Conservation (phyloP, 2,329 filamentous ascomycete species). For the Cladosporium oxysporum region DNA sequence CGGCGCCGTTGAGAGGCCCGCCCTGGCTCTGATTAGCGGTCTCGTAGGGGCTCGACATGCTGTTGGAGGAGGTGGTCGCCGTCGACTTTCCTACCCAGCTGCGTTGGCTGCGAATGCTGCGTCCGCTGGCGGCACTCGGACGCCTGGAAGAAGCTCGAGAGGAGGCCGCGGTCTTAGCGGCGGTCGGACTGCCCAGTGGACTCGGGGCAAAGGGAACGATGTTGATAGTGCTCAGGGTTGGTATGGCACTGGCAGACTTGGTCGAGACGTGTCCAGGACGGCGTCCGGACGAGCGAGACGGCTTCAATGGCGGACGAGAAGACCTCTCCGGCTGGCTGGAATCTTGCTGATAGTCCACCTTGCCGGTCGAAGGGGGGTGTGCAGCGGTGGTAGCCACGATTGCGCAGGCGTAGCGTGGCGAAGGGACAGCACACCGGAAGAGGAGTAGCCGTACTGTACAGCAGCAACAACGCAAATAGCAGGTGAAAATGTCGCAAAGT, state of each 20-base stretch:
- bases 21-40: slow-evolving; percentile 49
- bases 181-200: slow-evolving; percentile 21
- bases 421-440: not conserved
- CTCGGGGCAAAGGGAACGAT: slow-evolving; percentile 21
- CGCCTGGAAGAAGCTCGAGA: slow-evolving; percentile 25
- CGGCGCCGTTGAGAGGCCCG: slow-evolving; percentile 39
- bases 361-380: slow-evolving; percentile 12
- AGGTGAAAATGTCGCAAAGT: slow-evolving; percentile 9
- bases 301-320: slow-evolving; percentile 20
- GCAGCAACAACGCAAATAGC: not conserved
- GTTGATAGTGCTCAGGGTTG: slow-evolving; percentile 43
- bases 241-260: slow-evolving; percentile 48
- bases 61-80: slow-evolving; percentile 24
- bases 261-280: slow-evolving; percentile 32
- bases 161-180: slow-evolving; percentile 17
- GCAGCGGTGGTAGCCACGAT: slow-evolving; percentile 14
- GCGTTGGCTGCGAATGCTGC: slow-evolving; percentile 27
- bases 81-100: slow-evolving; percentile 29
- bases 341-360: slow-evolving; percentile 16
- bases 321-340: slow-evolving; percentile 20
- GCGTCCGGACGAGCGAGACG: slow-evolving; percentile 26
- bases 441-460: not conserved
- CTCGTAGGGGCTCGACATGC: slow-evolving; percentile 28
- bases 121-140: slow-evolving; percentile 22
- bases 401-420: slow-evolving; percentile 5